Evolutionary conservation across 2,329 filamentous ascomycete species (phyloP).

Genomic region (Dryadomyces quercivorus): DNA sequence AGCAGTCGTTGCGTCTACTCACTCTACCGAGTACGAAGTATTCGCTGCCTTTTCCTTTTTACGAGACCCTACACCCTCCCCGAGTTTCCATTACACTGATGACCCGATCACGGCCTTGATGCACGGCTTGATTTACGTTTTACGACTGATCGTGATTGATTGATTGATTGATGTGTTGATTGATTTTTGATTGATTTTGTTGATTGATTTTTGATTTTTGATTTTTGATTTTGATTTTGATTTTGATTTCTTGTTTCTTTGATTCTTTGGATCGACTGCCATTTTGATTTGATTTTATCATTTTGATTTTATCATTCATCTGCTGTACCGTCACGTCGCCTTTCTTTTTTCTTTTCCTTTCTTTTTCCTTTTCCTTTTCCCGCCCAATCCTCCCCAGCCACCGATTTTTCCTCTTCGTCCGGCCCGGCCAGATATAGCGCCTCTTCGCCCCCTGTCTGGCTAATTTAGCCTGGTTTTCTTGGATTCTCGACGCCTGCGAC

Average conservation of each 20-base stretch:
- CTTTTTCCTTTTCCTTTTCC: not conserved
- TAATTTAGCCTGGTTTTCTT: not conserved
- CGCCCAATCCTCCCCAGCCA: constrained; percentile 8
- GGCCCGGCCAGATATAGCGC: not conserved
- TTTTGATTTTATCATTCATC: no score
- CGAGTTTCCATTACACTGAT: not conserved
- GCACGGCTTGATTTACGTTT: no score
- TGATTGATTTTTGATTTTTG: no score
- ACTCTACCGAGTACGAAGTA: no score
- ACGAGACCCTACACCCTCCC: not conserved
- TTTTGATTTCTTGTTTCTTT: no score
- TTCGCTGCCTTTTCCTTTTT: not conserved
- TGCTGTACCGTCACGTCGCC: no score
- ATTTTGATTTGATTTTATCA: not conserved
- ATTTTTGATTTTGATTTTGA: no score
- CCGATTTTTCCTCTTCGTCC: constrained; percentile 8
- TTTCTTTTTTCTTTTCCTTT: not conserved
- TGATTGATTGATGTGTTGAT: no score
- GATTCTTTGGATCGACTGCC: no score
- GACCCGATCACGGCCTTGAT: not conserved
- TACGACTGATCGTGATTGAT: no score
- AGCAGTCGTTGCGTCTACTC: not conserved
- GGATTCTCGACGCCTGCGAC: no score
- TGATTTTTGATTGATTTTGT: no score
- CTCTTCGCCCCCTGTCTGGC: not conserved